A percentile compares a stretch with the other conserved stretches of the same genome.
These are phyloP conservation scores for Breviolum minutum DNA, from an alignment of 73 alveolate species.

Conservation along the genomic window DNA sequence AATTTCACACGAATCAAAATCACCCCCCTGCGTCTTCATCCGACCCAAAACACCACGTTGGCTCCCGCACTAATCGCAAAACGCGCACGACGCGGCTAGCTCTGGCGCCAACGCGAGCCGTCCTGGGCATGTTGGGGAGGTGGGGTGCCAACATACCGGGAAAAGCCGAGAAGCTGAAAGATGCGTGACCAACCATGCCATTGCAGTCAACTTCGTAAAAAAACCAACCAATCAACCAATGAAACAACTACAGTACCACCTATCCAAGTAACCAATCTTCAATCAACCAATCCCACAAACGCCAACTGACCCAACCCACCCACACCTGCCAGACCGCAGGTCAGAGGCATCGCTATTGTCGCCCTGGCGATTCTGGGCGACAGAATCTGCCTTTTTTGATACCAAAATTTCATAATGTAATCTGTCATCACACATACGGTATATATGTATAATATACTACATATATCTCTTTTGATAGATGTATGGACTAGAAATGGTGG, in stretches of 20 bases:
- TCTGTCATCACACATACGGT: too few species aligned
- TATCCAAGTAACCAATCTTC: too few species aligned
- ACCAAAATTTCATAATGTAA: too few species aligned
- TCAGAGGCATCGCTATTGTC: slow-evolving; percentile 93
- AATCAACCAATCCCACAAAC: too few species aligned
- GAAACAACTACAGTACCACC: neutral
- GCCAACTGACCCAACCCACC: too few species aligned
- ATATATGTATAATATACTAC: too few species aligned
- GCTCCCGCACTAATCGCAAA: neutral
- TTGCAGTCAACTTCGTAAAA: too few species aligned
- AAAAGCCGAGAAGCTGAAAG: neutral
- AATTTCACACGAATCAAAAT: too few species aligned
- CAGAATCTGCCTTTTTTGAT: too few species aligned
- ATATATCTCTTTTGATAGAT: too few species aligned
- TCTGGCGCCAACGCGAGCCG: slow-evolving; percentile 87
- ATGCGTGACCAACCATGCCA: neutral
- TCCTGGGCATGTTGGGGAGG: neutral
- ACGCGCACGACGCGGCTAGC: slow-evolving; percentile 71
- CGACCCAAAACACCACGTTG: neutral
- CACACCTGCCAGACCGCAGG: slow-evolving; percentile 93
- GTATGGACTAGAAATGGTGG: too few species aligned
- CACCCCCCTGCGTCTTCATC: neutral
- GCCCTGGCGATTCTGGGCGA: slow-evolving; percentile 57
- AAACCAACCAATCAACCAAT: neutral
- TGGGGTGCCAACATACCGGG: neutral